phyloP scores from a whole-genome alignment of 768 basidiomycete species.

The Gautieria morchelliformis region DNA sequence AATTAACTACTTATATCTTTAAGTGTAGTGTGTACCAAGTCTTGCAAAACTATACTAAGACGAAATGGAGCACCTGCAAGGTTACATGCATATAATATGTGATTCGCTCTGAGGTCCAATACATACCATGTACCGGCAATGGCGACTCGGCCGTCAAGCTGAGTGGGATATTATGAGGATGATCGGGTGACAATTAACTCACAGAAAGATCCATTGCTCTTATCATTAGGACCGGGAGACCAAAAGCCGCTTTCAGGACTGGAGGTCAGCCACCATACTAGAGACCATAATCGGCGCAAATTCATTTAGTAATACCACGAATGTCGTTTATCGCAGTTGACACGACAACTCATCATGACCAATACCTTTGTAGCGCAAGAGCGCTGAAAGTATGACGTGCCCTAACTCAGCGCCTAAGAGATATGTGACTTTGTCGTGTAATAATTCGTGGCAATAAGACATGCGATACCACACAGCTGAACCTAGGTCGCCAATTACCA shows the following conservation, averaged over 20 bases:
- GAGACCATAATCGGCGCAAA: too few relatives aligned
- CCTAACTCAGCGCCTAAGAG: not conserved
- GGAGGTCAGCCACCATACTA: not conserved
- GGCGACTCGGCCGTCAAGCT: not conserved
- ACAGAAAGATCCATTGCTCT: constrained; percentile 2
- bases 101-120: too few relatives aligned
- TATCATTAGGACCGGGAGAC: not conserved
- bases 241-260: not conserved
- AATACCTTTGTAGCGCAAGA: not conserved
- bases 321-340: not conserved
- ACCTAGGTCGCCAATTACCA: constrained; percentile 5
- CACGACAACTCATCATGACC: not conserved
- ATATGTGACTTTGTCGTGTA: not conserved
- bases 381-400: not conserved
- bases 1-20: too few relatives aligned
- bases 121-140: constrained; percentile 4
- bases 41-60: not conserved
- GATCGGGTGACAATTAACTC: not conserved
- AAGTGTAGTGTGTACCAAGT: not conserved
- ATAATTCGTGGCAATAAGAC: too few relatives aligned
- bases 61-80: constrained; percentile 3
- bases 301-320: not conserved
- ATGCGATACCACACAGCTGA: too few relatives aligned
- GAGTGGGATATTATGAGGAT: not conserved
- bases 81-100: not conserved